phyloP scores from a whole-genome alignment of 148 eudicot species.

The Heliosperma pusillum region DNA sequence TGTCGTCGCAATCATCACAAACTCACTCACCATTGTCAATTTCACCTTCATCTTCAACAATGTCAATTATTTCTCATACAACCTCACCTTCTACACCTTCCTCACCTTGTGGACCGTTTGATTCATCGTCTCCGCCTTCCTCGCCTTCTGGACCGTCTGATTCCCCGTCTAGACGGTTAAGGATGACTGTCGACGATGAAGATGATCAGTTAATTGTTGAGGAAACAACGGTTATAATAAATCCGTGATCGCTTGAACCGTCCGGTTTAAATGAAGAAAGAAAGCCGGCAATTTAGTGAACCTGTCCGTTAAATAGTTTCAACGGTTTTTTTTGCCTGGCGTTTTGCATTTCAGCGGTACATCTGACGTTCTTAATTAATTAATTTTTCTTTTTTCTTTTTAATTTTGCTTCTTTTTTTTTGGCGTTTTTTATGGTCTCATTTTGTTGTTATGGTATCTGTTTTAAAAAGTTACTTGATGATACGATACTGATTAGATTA shows the following conservation, averaged over 20 bases:
- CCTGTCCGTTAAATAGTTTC: slow-evolving; percentile 1
- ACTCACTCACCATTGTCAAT: slow-evolving; percentile 12
- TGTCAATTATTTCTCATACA: not conserved
- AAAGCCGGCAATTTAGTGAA: slow-evolving; percentile 13
- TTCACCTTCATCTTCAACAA: slow-evolving; percentile 3
- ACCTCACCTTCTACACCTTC: slow-evolving; percentile 29
- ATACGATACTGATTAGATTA: slow-evolving; percentile 24
- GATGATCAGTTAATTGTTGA: not conserved
- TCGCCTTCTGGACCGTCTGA: slow-evolving; percentile 31
- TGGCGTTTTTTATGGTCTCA: not conserved
- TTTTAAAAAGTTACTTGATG: slow-evolving; percentile 17
- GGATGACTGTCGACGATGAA: slow-evolving; percentile 27
- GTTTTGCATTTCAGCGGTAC: slow-evolving; percentile 31
- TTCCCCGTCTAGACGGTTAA: slow-evolving; percentile 48
- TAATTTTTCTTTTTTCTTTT: not conserved
- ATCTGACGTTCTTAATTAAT: slow-evolving; percentile 26
- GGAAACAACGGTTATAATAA: slow-evolving; percentile 5
- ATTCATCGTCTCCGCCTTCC: slow-evolving; percentile 31
- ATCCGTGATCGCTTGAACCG: not conserved
- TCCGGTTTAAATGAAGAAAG: not conserved
- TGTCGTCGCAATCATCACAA: slow-evolving; percentile 20
- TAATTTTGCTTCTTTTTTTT: not conserved
- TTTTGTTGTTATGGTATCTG: not conserved
- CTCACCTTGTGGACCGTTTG: slow-evolving; percentile 40
- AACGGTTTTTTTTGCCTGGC: slow-evolving; percentile 16